These are phyloP conservation scores for Phallus indusiatus DNA, from an alignment of 768 basidiomycete species.

Conservation along the genomic window DNA sequence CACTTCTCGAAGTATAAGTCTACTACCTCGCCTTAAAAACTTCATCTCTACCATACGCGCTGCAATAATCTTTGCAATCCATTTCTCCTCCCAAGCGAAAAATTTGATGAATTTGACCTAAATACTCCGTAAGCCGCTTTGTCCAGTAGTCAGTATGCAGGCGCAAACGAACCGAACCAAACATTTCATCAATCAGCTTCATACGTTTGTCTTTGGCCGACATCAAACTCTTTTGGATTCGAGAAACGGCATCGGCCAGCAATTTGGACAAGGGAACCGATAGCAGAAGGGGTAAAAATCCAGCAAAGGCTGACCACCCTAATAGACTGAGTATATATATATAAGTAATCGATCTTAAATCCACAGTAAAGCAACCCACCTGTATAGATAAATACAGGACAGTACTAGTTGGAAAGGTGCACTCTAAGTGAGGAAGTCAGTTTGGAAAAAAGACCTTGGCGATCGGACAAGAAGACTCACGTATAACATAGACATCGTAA, in stretches of 20 bases:
- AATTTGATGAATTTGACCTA: conserved; percentile 32
- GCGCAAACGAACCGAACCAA: conserved; percentile 19
- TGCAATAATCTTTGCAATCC: conserved; percentile 31
- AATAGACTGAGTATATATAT: conserved; percentile 27
- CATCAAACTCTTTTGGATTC: conserved; percentile 25
- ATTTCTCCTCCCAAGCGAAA: conserved; percentile 34
- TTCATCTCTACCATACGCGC: conserved; percentile 24
- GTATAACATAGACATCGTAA: neutral
- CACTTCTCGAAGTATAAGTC: neutral
- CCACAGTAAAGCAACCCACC: conserved; percentile 16
- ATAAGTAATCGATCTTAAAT: neutral
- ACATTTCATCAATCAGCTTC: conserved; percentile 35
- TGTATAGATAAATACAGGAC: conserved; percentile 26
- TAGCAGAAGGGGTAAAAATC: conserved; percentile 31
- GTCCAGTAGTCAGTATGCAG: neutral
- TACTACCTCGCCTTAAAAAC: conserved; percentile 20
- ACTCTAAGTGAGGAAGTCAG: conserved; percentile 12
- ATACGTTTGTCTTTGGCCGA: conserved; percentile 34
- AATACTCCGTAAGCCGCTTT: neutral
- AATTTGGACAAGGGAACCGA: conserved; percentile 32
- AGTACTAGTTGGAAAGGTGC: conserved; percentile 26
- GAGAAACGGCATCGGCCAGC: conserved; percentile 28
- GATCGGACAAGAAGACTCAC: neutral
- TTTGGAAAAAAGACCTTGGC: neutral
- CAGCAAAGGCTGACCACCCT: conserved; percentile 37